A percentile compares a stretch with the other conserved stretches of the same genome.
These are phyloP conservation scores for Corchorus olitorius DNA, from an alignment of 345 rosid species.

Conservation along the genomic window DNA sequence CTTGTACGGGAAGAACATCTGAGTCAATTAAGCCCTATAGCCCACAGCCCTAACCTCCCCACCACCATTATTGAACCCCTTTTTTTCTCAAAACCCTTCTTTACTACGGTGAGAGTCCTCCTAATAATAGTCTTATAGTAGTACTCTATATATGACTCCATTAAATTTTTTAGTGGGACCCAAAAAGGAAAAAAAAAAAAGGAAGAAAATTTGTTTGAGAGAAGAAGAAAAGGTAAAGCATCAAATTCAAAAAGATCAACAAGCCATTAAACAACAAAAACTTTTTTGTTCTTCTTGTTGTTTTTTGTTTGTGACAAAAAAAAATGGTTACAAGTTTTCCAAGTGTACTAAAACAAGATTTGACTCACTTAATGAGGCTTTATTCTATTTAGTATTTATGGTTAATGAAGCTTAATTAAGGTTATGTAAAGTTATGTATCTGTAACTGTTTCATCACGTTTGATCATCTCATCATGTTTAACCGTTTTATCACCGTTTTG, in stretches of 20 bases:
- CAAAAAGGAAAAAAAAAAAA: not conserved
- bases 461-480: too few species aligned
- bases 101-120: not conserved
- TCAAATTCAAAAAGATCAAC: not conserved
- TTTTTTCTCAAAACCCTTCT: not conserved
- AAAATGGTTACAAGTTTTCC: not conserved
- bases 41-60: not conserved
- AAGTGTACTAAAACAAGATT: too few species aligned
- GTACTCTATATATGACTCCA: not conserved
- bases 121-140: too few species aligned
- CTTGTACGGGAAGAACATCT: constrained; percentile 32
- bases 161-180: not conserved
- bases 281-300: not conserved
- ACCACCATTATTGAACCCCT: not conserved
- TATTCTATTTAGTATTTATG: too few species aligned
- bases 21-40: constrained; percentile 10
- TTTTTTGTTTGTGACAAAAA: not conserved
- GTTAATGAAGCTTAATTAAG: too few species aligned
- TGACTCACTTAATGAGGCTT: too few species aligned
- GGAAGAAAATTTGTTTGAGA: not conserved
- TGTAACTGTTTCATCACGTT: too few species aligned
- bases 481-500: too few species aligned
- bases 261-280: too few species aligned
- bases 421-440: too few species aligned
- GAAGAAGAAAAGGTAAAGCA: not conserved